A percentile compares a stretch with the other conserved stretches of the same genome.
phyloP scores from a whole-genome alignment of 495 filamentous ascomycete genomes.

The Astrothelium subdiscretum region DNA sequence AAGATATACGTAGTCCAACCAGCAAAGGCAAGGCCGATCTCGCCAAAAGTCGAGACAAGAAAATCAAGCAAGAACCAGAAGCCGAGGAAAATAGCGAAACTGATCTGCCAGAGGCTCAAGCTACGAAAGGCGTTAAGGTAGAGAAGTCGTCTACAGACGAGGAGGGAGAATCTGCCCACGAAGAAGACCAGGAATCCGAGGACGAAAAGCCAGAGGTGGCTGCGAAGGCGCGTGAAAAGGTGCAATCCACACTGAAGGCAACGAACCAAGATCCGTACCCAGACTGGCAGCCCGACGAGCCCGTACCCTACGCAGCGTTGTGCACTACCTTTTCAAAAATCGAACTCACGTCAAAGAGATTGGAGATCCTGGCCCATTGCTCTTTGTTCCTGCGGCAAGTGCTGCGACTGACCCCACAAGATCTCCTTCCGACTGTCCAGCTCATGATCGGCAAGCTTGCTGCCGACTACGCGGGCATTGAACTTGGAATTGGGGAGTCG shows the following conservation, averaged over 20 bases:
- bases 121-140: slow-evolving; percentile 7
- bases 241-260: slow-evolving; percentile 63
- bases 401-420: slow-evolving; percentile 74
- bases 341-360: slow-evolving; percentile 83
- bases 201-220: slow-evolving; percentile 66
- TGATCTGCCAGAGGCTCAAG: not conserved
- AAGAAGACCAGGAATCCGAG: slow-evolving; percentile 41
- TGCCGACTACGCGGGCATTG: slow-evolving; percentile 90
- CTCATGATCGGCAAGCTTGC: slow-evolving; percentile 98
- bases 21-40: not conserved
- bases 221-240: slow-evolving; percentile 66
- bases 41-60: slow-evolving; percentile 2
- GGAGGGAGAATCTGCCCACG: slow-evolving; percentile 30
- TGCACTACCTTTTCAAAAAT: slow-evolving; percentile 90
- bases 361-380: slow-evolving; percentile 78
- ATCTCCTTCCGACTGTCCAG: slow-evolving; percentile 75
- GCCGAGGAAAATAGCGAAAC: not conserved
- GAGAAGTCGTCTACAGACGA: slow-evolving; percentile 17
- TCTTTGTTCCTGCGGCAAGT: slow-evolving; percentile 88
- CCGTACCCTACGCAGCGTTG: slow-evolving; percentile 88
- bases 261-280: slow-evolving; percentile 72
- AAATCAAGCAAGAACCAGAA: not conserved
- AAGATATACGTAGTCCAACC: not conserved
- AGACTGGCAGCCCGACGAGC: slow-evolving; percentile 80
- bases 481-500: slow-evolving; percentile 93